These are phyloP conservation scores for Globisporangium camurandrum DNA, from an alignment of 352 stramenopile species.

Conservation along the genomic window DNA sequence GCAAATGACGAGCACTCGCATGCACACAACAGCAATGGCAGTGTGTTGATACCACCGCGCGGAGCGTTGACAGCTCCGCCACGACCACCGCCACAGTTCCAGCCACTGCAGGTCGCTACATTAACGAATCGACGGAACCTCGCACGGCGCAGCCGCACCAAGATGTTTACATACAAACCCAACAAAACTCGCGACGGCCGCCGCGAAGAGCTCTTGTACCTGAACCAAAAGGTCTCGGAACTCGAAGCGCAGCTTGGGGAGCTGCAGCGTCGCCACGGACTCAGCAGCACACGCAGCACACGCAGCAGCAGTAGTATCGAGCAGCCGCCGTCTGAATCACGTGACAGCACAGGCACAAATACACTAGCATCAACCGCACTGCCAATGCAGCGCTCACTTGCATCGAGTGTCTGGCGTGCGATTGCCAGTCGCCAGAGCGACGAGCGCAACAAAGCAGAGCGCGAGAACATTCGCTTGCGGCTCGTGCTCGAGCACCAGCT, in stretches of 20 bases:
- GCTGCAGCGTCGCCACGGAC: constrained; percentile 16
- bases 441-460: constrained; percentile 11
- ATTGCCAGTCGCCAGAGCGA: constrained; percentile 33
- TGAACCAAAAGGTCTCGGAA: constrained; percentile 30
- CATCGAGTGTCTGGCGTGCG: constrained; percentile 24
- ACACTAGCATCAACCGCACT: too few species aligned
- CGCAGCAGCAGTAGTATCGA: not conserved
- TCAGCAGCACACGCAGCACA: not conserved
- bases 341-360: too few species aligned
- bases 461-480: constrained; percentile 15
- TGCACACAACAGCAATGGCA: not conserved
- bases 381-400: not conserved
- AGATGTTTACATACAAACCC: constrained; percentile 24
- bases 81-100: not conserved
- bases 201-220: constrained; percentile 32
- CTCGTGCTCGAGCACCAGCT: constrained; percentile 16
- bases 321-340: too few species aligned
- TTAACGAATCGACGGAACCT: constrained; percentile 6
- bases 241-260: constrained; percentile 28
- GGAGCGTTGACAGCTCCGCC: too few species aligned
- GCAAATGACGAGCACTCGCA: not conserved
- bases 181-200: constrained; percentile 30
- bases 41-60: too few species aligned
- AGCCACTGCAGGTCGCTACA: constrained; percentile 5
- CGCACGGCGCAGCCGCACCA: constrained; percentile 11